Conservation (phyloP, 495 filamentous ascomycete genomes). For the Xylaria flabelliformis region DNA sequence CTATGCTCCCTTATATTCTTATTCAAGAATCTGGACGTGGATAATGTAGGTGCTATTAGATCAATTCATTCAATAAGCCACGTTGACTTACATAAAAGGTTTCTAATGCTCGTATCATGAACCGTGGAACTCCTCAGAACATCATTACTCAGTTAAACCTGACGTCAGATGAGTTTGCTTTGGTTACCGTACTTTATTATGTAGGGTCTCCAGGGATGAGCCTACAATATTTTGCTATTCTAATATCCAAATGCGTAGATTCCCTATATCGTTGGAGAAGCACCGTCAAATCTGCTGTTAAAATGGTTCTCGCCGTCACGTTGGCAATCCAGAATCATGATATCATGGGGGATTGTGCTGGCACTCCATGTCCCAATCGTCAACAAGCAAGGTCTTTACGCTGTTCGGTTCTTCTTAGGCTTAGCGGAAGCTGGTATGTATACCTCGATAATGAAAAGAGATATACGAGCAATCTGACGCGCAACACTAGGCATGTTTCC, state of each 20-base stretch:
- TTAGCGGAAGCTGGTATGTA: conserved; percentile 44
- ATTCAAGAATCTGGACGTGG: conserved; percentile 52
- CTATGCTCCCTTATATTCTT: conserved; percentile 53
- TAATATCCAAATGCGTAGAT: conserved; percentile 40
- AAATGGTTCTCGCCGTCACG: conserved; percentile 47
- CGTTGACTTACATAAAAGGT: conserved; percentile 30
- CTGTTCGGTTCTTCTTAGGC: conserved; percentile 47
- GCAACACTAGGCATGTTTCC: conserved; percentile 45
- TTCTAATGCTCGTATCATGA: conserved; percentile 52
- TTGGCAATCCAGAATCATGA: conserved; percentile 50
- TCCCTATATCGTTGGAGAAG: conserved; percentile 54
- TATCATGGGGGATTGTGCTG: conserved; percentile 47
- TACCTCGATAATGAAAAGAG: conserved; percentile 22
- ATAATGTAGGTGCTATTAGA: conserved; percentile 41
- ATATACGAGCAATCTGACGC: not conserved
- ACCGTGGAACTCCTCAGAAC: conserved; percentile 46
- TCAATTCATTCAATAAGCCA: conserved; percentile 7
- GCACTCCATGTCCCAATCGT: conserved; percentile 46
- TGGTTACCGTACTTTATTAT: conserved; percentile 43
- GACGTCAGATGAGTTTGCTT: conserved; percentile 43
- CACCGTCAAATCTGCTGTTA: conserved; percentile 51
- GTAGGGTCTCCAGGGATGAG: conserved; percentile 22
- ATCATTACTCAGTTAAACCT: conserved; percentile 52
- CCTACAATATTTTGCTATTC: conserved; percentile 3
- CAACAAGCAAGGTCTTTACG: conserved; percentile 45